These are phyloP conservation scores for Sporothrix euskadiensis DNA, from an alignment of 2,329 filamentous ascomycete species.

Conservation along the genomic window DNA sequence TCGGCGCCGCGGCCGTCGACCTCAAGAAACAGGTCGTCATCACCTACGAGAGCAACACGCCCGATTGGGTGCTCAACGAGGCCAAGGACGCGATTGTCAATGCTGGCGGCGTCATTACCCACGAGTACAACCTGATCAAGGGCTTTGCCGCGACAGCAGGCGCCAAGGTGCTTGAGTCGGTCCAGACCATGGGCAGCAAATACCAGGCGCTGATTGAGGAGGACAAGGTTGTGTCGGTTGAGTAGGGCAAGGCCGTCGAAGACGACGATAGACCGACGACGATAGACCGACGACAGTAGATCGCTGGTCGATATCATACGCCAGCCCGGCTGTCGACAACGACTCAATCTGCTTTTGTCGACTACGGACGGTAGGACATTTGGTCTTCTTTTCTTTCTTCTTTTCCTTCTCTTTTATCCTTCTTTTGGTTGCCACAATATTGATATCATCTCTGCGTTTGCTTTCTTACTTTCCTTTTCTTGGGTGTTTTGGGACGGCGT, in stretches of 20 bases:
- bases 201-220: constrained; percentile 72
- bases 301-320: background rate
- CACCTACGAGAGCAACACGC: constrained; percentile 70
- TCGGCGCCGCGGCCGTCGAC: constrained; percentile 63
- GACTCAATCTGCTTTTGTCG: background rate
- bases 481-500: constrained; percentile 7
- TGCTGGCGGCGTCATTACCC: constrained; percentile 75
- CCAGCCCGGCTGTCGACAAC: too few relatives aligned
- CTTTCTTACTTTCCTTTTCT: background rate
- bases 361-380: background rate
- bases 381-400: background rate
- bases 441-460: constrained; percentile 9
- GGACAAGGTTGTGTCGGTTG: constrained; percentile 65
- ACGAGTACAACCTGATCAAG: constrained; percentile 69
- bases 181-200: constrained; percentile 61
- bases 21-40: constrained; percentile 74
- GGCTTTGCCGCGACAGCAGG: constrained; percentile 77
- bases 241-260: constrained; percentile 10
- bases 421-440: background rate
- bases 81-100: constrained; percentile 71
- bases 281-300: background rate
- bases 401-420: background rate
- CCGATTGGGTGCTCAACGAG: constrained; percentile 65
- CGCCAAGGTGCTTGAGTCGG: constrained; percentile 64
- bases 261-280: background rate